These are phyloP conservation scores for Neurospora africana DNA, from an alignment of 495 filamentous ascomycete genomes.

Conservation along the genomic window DNA sequence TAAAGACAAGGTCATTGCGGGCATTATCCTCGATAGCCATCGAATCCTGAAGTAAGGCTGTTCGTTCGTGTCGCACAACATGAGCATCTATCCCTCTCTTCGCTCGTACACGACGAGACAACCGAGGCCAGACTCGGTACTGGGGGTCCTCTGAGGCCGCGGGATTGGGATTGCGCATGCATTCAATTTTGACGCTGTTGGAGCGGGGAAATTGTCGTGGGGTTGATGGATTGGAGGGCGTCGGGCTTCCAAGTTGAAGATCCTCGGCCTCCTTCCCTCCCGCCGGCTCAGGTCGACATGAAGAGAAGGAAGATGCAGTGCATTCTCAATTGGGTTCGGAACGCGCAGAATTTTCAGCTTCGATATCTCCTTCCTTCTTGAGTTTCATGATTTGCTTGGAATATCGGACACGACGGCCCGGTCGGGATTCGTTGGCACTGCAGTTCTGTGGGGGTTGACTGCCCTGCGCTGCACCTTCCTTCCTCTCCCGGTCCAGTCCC, in stretches of 20 bases:
- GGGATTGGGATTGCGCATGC: background rate
- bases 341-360: background rate
- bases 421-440: too few relatives aligned
- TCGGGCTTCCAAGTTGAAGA: background rate
- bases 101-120: background rate
- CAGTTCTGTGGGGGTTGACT: too few relatives aligned
- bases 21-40: background rate
- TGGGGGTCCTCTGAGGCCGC: background rate
- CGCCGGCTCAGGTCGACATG: background rate
- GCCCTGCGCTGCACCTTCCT: too few relatives aligned
- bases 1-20: background rate
- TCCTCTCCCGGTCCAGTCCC: background rate
- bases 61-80: background rate
- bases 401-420: background rate
- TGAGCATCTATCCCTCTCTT: background rate
- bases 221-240: background rate
- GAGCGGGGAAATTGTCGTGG: background rate
- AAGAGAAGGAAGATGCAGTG: background rate
- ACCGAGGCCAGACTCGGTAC: background rate
- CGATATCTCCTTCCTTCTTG: background rate
- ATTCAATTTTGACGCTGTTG: background rate
- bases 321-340: background rate
- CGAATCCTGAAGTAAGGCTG: background rate
- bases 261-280: background rate
- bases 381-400: background rate